phyloP scores from a whole-genome alignment of 225 moss, liverwort and hornwort species.

The Polytrichum formosum region DNA sequence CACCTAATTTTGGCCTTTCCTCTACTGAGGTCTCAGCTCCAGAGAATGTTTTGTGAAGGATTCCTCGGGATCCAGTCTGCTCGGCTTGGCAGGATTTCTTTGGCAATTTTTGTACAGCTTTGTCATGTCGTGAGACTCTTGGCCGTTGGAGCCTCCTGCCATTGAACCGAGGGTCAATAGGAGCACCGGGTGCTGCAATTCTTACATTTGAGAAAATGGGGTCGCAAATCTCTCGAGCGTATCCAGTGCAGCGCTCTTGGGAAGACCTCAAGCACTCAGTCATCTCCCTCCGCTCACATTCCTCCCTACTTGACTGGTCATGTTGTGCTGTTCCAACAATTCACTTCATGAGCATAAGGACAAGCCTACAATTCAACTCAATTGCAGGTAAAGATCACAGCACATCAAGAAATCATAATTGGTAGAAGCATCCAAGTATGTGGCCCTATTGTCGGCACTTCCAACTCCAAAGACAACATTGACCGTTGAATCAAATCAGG shows the following conservation, averaged over 20 bases:
- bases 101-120: constrained; percentile 3
- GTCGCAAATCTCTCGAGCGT: constrained; percentile 68
- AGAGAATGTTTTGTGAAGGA: background rate
- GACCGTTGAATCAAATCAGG: too few relatives aligned
- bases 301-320: constrained; percentile 41
- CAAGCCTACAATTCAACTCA: too few relatives aligned
- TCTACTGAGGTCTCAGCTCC: constrained; percentile 14
- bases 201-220: constrained; percentile 64
- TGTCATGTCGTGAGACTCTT: constrained; percentile 44
- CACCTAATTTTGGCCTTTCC: constrained; percentile 9
- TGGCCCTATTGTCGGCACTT: too few relatives aligned
- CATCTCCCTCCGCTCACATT: constrained; percentile 86
- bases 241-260: constrained; percentile 58
- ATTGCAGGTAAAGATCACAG: too few relatives aligned
- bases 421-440: too few relatives aligned
- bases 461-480: too few relatives aligned
- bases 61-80: constrained; percentile 7
- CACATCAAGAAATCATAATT: too few relatives aligned
- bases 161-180: constrained; percentile 57
- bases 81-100: constrained; percentile 1
- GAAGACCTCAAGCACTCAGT: constrained; percentile 59
- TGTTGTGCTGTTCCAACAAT: constrained; percentile 20
- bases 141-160: constrained; percentile 37
- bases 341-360: too few relatives aligned
- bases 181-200: constrained; percentile 58